A percentile compares a stretch with the other conserved stretches of the same genome.
phyloP scores from a whole-genome alignment of 2,329 filamentous ascomycete genomes.

The Colletotrichum sp. region DNA sequence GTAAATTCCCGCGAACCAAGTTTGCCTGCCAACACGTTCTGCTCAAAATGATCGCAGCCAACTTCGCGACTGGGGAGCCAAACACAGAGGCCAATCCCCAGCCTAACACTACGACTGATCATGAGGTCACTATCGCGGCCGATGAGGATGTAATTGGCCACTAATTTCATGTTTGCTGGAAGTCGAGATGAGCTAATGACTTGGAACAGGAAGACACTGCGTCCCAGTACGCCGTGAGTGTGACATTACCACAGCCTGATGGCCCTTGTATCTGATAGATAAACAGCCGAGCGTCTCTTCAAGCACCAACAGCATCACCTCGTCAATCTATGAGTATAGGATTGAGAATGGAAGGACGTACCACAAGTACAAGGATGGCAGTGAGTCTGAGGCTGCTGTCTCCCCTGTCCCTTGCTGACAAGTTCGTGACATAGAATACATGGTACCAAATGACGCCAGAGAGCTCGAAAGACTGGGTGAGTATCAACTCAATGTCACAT shows the following conservation, averaged over 20 bases:
- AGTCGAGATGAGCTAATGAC: neutral
- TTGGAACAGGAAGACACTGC: no score
- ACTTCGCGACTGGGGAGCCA: neutral
- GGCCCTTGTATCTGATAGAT: no score
- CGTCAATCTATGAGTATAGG: constrained; percentile 30
- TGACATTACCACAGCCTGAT: no score
- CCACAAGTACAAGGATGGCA: constrained; percentile 24
- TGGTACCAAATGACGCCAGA: neutral
- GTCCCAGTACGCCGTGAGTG: no score
- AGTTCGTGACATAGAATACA: neutral
- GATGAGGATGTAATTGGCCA: neutral
- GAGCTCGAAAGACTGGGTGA: neutral
- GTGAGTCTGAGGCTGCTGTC: neutral
- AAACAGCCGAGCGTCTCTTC: no score
- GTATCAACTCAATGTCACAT: no score
- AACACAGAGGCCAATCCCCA: neutral
- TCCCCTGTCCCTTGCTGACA: accelerated
- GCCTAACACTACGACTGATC: neutral
- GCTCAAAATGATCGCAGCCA: neutral
- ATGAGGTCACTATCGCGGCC: neutral
- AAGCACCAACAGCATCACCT: constrained; percentile 27
- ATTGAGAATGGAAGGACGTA: constrained; percentile 17
- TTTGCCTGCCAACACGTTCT: neutral
- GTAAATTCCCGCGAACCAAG: no score
- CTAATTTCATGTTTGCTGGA: no score